A percentile compares a stretch with the other conserved stretches of the same genome.
phyloP scores from a whole-genome alignment of 2,329 filamentous ascomycete genomes.

The Curvularia eragrostidis region DNA sequence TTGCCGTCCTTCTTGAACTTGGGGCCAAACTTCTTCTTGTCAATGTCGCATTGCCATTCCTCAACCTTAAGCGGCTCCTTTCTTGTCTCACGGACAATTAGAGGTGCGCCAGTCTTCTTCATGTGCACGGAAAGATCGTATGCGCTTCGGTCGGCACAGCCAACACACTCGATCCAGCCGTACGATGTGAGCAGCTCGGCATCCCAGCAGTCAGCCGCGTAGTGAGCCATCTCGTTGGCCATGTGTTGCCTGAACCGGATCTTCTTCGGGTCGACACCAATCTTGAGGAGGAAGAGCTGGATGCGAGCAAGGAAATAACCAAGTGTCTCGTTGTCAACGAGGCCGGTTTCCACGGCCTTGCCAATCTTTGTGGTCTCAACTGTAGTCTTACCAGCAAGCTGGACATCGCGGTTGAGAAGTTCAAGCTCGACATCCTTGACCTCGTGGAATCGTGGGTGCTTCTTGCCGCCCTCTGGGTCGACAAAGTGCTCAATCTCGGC shows the following conservation, averaged over 20 bases:
- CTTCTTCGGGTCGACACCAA: constrained; percentile 87
- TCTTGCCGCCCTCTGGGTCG: constrained; percentile 92
- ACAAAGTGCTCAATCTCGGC: constrained; percentile 99
- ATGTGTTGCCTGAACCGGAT: constrained; percentile 98
- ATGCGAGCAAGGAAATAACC: constrained; percentile 97
- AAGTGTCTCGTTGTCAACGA: constrained; percentile 96
- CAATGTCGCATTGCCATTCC: constrained; percentile 85
- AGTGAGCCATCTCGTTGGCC: constrained; percentile 89
- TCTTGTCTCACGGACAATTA: constrained; percentile 83
- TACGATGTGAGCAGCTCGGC: constrained; percentile 89
- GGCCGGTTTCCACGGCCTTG: constrained; percentile 78
- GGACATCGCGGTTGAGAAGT: constrained; percentile 82
- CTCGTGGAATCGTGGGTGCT: constrained; percentile 85
- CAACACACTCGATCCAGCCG: constrained; percentile 98
- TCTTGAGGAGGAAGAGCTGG: constrained; percentile 84
- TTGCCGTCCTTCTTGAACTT: constrained; percentile 91
- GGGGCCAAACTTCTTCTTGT: constrained; percentile 96
- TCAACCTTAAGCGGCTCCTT: constrained; percentile 80
- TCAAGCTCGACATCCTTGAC: constrained; percentile 83
- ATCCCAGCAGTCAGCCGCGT: constrained; percentile 97
- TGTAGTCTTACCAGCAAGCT: constrained; percentile 83
- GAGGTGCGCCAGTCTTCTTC: constrained; percentile 86
- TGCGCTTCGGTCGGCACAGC: constrained; percentile 92
- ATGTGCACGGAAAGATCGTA: constrained; percentile 93
- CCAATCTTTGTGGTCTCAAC: constrained; percentile 78